These are phyloP conservation scores for Aquilaria sinensis DNA, from an alignment of 345 rosid species.

Conservation along the genomic window DNA sequence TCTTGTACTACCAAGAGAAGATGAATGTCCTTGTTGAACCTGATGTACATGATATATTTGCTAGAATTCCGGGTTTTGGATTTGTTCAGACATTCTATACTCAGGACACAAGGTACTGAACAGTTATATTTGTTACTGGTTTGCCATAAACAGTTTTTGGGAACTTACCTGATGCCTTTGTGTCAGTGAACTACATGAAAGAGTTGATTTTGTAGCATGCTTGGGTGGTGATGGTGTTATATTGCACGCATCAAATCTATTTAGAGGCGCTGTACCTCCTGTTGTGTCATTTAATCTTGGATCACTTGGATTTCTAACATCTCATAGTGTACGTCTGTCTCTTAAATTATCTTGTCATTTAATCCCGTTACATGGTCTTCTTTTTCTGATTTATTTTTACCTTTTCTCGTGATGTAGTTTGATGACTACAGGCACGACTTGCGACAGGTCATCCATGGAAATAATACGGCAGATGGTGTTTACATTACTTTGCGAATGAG, in stretches of 20 bases:
- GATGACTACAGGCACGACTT: constrained; percentile 79
- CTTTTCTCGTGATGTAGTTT: constrained; percentile 40
- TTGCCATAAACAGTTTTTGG: constrained; percentile 7
- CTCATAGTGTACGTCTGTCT: constrained; percentile 62
- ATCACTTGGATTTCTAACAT: constrained; percentile 95
- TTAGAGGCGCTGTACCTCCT: constrained; percentile 91
- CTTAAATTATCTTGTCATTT: constrained; percentile 4
- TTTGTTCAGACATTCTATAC: constrained; percentile 94
- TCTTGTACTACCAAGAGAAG: constrained; percentile 85
- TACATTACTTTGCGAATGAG: constrained; percentile 98
- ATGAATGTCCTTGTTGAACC: constrained; percentile 98
- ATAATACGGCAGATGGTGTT: constrained; percentile 77
- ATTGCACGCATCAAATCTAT: constrained; percentile 90
- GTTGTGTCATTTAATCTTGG: constrained; percentile 97
- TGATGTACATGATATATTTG: constrained; percentile 92
- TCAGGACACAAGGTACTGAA: constrained; percentile 84
- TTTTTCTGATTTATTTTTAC: constrained; percentile 7
- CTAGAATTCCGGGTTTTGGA: constrained; percentile 97
- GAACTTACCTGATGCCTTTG: constrained; percentile 10
- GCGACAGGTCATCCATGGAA: constrained; percentile 81
- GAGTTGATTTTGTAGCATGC: constrained; percentile 97
- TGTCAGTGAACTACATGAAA: constrained; percentile 90
- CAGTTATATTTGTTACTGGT: constrained; percentile 2
- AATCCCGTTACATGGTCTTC: constrained; percentile 8
- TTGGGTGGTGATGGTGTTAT: constrained; percentile 99